Evolutionary conservation across 2,329 filamentous ascomycete species (phyloP), one percentile per base, ranked within the genome.

Genomic region (Ceratocystis alfenasii): DNA sequence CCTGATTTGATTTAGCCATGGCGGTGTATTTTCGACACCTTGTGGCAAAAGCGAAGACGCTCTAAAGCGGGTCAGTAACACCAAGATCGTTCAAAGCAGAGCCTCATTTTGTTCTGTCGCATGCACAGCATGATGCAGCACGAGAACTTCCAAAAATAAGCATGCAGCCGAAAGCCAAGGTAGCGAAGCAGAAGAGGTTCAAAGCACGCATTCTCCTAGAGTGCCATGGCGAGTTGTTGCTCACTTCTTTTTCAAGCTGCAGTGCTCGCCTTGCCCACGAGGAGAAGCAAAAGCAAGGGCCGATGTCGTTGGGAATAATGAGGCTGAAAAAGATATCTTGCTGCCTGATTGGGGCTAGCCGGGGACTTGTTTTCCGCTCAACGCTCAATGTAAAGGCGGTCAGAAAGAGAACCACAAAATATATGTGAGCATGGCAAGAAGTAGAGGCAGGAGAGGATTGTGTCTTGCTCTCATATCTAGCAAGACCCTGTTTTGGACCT

Each of bases 281-380:
- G 36, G 12, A 12, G 12, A 12, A 41, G 36, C 22, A 17, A 8
- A 28, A 28, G n/a, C 22, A 12, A 57, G 53, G 53, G 53, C 53
- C 28, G 53, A 57, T 57, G n/a, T 57, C 53, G 53, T 57, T 6
- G 53, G 8, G 53, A 55, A 50, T 50, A 50, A 20, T 50, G 48
- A 50, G n/a, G n/a, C 25, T 30, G 22, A 57, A 28, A 33, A 30
- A 17, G 2, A 15, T 53, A 30, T 30, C 22, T 12, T 25, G 53
- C 25, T 57, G 25, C 25, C 53, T 57, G 53, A 17, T 57, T 57
- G 53, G 53, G 53, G 28, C 20, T 57, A 50, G 48, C 22, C 25
- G 36, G 36, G 36, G 10, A 5, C 36, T 25, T 20, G 48, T 50
- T 15, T 50, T 41, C 36, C 10, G 12, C 36, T 15, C 15, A 15